These are phyloP conservation scores for Chrysoporthe cubensis DNA, from an alignment of 2,329 filamentous ascomycete species.

Conservation along the genomic window DNA sequence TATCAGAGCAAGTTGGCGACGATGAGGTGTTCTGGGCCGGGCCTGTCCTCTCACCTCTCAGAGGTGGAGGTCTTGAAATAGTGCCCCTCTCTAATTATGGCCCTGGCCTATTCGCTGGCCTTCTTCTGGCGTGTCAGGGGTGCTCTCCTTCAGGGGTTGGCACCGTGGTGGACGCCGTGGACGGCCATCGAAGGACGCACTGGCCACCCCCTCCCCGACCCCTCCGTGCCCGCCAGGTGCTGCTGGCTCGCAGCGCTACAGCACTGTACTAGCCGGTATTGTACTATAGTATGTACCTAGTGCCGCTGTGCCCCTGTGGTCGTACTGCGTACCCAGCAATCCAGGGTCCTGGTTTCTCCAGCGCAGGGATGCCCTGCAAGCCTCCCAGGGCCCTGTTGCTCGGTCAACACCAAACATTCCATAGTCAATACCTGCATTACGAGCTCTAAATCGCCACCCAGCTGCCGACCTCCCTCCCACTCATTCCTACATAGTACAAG, in stretches of 20 bases:
- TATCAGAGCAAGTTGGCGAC: slow-evolving; percentile 24
- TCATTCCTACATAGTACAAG: background rate
- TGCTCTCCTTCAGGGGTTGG: slow-evolving; percentile 20
- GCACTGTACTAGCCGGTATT: background rate
- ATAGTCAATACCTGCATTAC: slow-evolving; percentile 21
- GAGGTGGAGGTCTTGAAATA: slow-evolving; percentile 28
- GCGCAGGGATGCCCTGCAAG: slow-evolving; percentile 14
- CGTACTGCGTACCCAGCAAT: background rate
- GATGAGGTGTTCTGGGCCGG: slow-evolving; percentile 27
- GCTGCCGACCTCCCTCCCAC: background rate
- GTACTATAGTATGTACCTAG: background rate
- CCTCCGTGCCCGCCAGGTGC: background rate
- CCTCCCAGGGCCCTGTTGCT: slow-evolving; percentile 16
- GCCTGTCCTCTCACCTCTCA: slow-evolving; percentile 15
- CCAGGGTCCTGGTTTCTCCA: background rate
- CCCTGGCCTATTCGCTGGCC: slow-evolving; percentile 28
- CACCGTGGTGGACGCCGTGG: background rate
- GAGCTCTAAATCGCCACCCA: background rate
- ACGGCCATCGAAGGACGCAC: background rate
- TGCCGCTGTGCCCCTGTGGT: background rate
- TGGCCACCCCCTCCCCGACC: slow-evolving; percentile 1
- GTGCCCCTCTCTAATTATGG: slow-evolving; percentile 29
- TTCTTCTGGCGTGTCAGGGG: slow-evolving; percentile 18
- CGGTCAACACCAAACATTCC: slow-evolving; percentile 23
- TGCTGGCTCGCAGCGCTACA: no score